phyloP scores from a whole-genome alignment of 2,329 filamentous ascomycete species.

The Apiospora marii region DNA sequence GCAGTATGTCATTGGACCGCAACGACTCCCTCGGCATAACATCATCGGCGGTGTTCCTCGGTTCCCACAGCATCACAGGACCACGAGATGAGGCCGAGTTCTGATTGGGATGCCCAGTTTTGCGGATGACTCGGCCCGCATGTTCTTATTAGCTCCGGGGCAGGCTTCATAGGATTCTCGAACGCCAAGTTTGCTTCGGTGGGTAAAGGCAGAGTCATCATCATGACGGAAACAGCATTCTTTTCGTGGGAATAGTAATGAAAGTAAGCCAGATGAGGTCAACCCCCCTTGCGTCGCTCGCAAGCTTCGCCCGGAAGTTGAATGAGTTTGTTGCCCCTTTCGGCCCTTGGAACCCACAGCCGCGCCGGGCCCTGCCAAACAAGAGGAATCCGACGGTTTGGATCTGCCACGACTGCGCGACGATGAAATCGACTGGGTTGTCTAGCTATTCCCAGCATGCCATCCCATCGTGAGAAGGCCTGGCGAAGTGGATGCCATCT shows the following conservation, averaged over 20 bases:
- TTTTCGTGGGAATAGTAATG: slow-evolving; percentile 3
- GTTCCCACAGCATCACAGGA: neutral
- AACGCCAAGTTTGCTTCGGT: slow-evolving; percentile 8
- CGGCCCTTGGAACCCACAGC: slow-evolving; percentile 7
- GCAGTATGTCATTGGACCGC: neutral
- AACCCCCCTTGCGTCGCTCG: neutral
- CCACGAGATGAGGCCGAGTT: neutral
- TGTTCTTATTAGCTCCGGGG: neutral
- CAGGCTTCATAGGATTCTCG: neutral
- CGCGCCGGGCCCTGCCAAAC: neutral
- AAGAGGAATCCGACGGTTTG: neutral
- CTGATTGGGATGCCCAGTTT: neutral
- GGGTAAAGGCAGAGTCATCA: neutral
- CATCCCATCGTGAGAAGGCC: slow-evolving; percentile 9
- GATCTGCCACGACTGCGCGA: neutral
- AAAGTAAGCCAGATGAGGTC: neutral
- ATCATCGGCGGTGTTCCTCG: neutral
- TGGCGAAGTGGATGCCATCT: slow-evolving; percentile 15
- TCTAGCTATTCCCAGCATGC: neutral
- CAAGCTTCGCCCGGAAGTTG: slow-evolving; percentile 7
- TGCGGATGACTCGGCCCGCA: slow-evolving; percentile 10
- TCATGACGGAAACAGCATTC: slow-evolving; percentile 13
- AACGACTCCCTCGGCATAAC: neutral
- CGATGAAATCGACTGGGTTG: neutral
- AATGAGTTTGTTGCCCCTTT: slow-evolving; percentile 7